Base-by-base conservation (phyloP, 805 yeast species). In the Candida orba region DNA sequence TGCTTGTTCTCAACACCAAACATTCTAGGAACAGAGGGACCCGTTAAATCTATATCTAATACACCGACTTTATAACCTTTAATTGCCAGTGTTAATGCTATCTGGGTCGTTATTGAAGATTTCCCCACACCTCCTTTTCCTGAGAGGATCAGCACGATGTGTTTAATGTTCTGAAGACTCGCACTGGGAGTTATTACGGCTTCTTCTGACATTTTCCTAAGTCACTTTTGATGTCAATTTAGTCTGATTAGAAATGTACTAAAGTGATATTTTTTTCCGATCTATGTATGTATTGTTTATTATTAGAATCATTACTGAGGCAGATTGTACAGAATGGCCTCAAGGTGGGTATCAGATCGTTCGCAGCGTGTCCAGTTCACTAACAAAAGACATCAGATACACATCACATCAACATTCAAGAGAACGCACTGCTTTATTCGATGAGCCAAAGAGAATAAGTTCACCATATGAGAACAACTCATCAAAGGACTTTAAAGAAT, bases 111-210 rank as follows among this genome's bases (percentile, higher is more conserved):
- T 2, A 93, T 89, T 0, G 97, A 88, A 12, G 96, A 88, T 60
- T 93, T 93, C 2, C 99, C 99, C 1, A 93, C 99, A 22, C 99
- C 99, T 14, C 97, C 97, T 62, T 89, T 89, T 1, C 97, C 99
- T 0, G 96, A 88, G 3, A 93, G 75, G 10, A 93, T 81, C 31
- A 93, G 71, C 4, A 89, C 60, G 5, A 93, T 79, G 59, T 91
- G 95, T 53, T 81, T 79, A 29, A 91, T 81, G 40, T 73, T 67
- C 18, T 64, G 54, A 20, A 76, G 54, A 20, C 36, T 22, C 6
- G 25, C 14, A 34, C 36, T n/a, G 15, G 36, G 22, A n/a, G n/a
- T 15, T 4, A 34, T 20, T 20, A 13, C 14, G 2, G 4, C 15
- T 8, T 34, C 36, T 20, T 13, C 20, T 20, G 36, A 34, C 36